Evolutionary conservation across 2,329 filamentous ascomycete genomes (phyloP).

Genomic region (Cladosporium austrohemisphaericum): DNA sequence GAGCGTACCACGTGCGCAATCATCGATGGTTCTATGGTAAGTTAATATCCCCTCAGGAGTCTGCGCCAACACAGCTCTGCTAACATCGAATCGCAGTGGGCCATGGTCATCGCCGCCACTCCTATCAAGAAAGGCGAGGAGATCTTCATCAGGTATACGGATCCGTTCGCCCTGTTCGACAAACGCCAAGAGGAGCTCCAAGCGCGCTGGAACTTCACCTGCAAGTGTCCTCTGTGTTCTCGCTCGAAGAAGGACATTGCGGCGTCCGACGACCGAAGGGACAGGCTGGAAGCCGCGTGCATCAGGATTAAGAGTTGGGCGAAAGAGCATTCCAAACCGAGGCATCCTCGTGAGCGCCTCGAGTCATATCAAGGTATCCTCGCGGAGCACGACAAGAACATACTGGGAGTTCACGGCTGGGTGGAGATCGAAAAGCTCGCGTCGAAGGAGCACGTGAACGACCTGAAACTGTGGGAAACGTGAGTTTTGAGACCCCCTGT

Average conservation of each 20-base stretch:
- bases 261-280: neutral
- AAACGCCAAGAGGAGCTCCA: neutral
- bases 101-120: neutral
- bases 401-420: neutral
- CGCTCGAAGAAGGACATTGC: neutral
- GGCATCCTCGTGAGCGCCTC: fast-evolving
- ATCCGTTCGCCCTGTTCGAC: neutral
- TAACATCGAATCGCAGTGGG: neutral
- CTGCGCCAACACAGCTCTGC: neutral
- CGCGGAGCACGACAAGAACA: neutral
- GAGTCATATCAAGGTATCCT: neutral
- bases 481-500: neutral
- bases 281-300: neutral
- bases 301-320: neutral
- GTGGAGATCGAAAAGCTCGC: neutral
- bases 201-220: constrained; percentile 7
- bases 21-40: neutral
- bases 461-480: neutral
- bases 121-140: constrained; percentile 1
- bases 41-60: neutral
- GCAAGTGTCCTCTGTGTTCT: neutral
- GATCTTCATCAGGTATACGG: constrained; percentile 3
- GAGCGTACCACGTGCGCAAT: neutral
- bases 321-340: neutral
- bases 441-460: neutral